phyloP scores from a whole-genome alignment of 1,284 basidiomycete species.

The Ganoderma boninense region DNA sequence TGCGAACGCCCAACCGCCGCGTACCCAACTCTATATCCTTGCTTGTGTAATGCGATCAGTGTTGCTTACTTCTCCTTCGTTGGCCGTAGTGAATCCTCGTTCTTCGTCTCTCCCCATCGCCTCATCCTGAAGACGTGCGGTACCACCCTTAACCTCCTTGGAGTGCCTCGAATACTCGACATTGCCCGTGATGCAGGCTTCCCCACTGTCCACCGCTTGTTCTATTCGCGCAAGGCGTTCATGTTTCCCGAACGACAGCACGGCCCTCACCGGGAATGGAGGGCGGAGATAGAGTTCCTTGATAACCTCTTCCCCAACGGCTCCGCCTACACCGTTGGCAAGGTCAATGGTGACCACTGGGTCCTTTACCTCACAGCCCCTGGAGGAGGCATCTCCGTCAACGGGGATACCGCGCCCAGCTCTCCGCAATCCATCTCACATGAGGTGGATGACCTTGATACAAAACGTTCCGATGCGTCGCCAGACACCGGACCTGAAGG shows the following conservation, averaged over 20 bases:
- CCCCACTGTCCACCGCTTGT: slow-evolving; percentile 83
- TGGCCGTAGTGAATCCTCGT: slow-evolving; percentile 88
- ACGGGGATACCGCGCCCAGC: slow-evolving; percentile 37
- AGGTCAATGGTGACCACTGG: slow-evolving; percentile 99
- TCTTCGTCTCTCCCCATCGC: slow-evolving; percentile 96
- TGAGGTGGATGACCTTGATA: slow-evolving; percentile 25
- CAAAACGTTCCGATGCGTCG: slow-evolving; percentile 13
- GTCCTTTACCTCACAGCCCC: slow-evolving; percentile 90
- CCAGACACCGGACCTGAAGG: slow-evolving; percentile 15
- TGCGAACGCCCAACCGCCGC: neutral
- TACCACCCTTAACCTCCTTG: slow-evolving; percentile 96
- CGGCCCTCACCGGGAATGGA: slow-evolving; percentile 96
- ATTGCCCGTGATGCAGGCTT: slow-evolving; percentile 86
- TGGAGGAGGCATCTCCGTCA: slow-evolving; percentile 40
- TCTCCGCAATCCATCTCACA: slow-evolving; percentile 34
- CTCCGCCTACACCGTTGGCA: slow-evolving; percentile 96
- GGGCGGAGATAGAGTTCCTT: slow-evolving; percentile 90
- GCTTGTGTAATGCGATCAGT: neutral
- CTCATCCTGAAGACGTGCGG: slow-evolving; percentile 99
- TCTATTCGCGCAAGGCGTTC: slow-evolving; percentile 99
- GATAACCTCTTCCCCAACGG: slow-evolving; percentile 90
- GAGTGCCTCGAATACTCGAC: slow-evolving; percentile 91
- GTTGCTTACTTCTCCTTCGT: slow-evolving; percentile 13
- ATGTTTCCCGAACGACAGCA: slow-evolving; percentile 98
- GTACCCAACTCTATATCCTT: neutral